These are phyloP conservation scores for Hibiscus syriacus DNA, from an alignment of 345 rosid species.

Conservation along the genomic window DNA sequence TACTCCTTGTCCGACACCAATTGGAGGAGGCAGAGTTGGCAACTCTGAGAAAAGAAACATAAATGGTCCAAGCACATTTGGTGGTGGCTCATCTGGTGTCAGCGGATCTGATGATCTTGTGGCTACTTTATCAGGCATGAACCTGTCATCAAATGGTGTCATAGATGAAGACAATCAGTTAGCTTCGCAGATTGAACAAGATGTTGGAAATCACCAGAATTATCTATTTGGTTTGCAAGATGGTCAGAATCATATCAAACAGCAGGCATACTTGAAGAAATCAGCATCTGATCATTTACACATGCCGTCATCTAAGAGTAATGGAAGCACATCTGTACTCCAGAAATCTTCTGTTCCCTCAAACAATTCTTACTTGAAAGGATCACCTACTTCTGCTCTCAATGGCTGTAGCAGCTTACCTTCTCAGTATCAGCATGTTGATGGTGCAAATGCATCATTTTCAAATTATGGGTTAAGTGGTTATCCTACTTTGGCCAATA, in stretches of 20 bases:
- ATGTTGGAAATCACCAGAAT: slow-evolving; percentile 4
- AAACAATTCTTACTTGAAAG: slow-evolving; percentile 40
- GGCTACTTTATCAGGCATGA: slow-evolving; percentile 59
- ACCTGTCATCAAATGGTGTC: no score
- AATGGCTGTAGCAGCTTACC: slow-evolving; percentile 43
- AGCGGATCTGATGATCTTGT: slow-evolving; percentile 50
- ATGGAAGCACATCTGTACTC: slow-evolving; percentile 32
- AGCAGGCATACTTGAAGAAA: background rate
- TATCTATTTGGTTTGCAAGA: slow-evolving; percentile 10
- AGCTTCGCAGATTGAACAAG: slow-evolving; percentile 17
- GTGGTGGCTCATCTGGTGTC: slow-evolving; percentile 40
- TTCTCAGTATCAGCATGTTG: slow-evolving; percentile 48
- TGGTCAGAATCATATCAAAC: no score
- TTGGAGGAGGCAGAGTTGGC: slow-evolving; percentile 57
- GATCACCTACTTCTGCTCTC: slow-evolving; percentile 37
- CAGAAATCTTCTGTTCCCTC: slow-evolving; percentile 36
- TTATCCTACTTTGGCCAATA: slow-evolving; percentile 51
- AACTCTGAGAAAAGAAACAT: slow-evolving; percentile 55
- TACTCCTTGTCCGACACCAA: no score
- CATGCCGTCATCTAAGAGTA: slow-evolving; percentile 22
- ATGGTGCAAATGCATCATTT: slow-evolving; percentile 35
- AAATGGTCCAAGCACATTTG: slow-evolving; percentile 43
- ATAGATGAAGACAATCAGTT: no score
- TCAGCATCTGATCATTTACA: slow-evolving; percentile 14
- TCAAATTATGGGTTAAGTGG: slow-evolving; percentile 40